Conservation (phyloP, 495 filamentous ascomycete species). For the Aspergillus sclerotiicarbonarius region DNA sequence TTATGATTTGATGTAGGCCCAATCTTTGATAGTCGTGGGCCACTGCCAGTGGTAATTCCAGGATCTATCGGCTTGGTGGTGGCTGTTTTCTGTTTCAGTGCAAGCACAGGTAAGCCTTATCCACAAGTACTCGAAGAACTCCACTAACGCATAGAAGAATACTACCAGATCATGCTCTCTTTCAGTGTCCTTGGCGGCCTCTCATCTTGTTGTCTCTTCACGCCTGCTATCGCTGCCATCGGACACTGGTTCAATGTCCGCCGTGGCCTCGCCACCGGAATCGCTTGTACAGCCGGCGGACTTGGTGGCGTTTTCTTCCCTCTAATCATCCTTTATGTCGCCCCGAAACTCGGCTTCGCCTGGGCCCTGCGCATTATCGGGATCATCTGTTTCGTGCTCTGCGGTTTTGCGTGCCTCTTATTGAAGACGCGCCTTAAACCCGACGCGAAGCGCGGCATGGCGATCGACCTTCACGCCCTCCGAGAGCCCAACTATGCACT, state of each 20-base stretch:
- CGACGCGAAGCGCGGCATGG: slow-evolving; percentile 21
- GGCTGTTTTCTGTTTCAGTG: slow-evolving; percentile 19
- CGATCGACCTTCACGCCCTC: slow-evolving; percentile 28
- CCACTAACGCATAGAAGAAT: slow-evolving; percentile 47
- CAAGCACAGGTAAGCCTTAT: not conserved
- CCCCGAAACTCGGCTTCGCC: slow-evolving; percentile 64
- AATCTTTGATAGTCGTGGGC: slow-evolving; percentile 30
- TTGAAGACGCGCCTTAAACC: slow-evolving; percentile 21
- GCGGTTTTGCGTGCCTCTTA: slow-evolving; percentile 23
- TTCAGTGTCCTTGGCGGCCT: slow-evolving; percentile 39
- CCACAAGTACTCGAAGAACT: not conserved
- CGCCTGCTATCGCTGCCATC: slow-evolving; percentile 56
- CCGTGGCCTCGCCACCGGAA: slow-evolving; percentile 69
- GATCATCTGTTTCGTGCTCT: slow-evolving; percentile 32
- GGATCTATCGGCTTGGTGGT: slow-evolving; percentile 30
- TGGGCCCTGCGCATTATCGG: slow-evolving; percentile 71
- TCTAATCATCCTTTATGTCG: slow-evolving; percentile 61
- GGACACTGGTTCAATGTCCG: slow-evolving; percentile 69
- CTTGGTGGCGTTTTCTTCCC: slow-evolving; percentile 74
- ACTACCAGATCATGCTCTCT: slow-evolving; percentile 44
- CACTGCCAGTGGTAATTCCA: slow-evolving; percentile 22
- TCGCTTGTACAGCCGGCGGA: slow-evolving; percentile 68
- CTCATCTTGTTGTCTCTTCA: slow-evolving; percentile 54
- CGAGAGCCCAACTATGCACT: slow-evolving; percentile 40
- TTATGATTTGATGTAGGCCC: slow-evolving; percentile 21